A percentile compares a stretch with the other conserved stretches of the same genome.
phyloP scores from a whole-genome alignment of 2,329 filamentous ascomycete genomes.

The Sordariomycetes sp. region DNA sequence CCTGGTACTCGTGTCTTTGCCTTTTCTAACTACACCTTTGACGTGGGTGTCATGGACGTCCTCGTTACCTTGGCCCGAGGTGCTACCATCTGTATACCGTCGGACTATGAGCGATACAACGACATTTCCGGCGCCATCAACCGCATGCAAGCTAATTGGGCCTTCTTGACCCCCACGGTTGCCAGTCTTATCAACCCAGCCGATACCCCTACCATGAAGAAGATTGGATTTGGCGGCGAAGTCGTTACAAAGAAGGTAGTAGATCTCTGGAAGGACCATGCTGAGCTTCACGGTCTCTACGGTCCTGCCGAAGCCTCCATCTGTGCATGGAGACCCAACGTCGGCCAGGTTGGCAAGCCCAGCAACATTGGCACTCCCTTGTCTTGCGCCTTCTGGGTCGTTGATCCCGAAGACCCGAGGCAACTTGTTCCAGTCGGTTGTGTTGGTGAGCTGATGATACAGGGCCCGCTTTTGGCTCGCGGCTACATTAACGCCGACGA shows the following conservation, averaged over 20 bases:
- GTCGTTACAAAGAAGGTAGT: conserved; percentile 8
- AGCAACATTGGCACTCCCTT: neutral
- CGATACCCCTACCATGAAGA: conserved; percentile 9
- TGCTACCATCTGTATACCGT: conserved; percentile 9
- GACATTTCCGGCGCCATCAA: conserved; percentile 5
- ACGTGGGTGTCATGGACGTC: conserved; percentile 6
- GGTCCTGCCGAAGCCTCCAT: neutral
- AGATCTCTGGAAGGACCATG: neutral
- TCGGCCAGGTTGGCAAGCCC: neutral
- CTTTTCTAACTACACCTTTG: conserved; percentile 24
- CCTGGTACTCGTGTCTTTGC: conserved; percentile 29
- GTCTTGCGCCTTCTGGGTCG: conserved; percentile 15
- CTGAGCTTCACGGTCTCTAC: conserved; percentile 3
- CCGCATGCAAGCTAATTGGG: neutral
- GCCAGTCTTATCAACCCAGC: conserved; percentile 11
- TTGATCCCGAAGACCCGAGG: conserved; percentile 16
- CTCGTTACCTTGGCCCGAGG: conserved; percentile 5
- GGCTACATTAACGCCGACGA: conserved; percentile 12
- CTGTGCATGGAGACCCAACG: neutral
- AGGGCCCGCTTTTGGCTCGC: conserved; percentile 13
- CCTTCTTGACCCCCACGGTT: conserved; percentile 8
- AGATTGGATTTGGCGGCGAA: conserved; percentile 12
- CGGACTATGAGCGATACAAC: conserved; percentile 6
- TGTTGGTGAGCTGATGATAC: conserved; percentile 16
- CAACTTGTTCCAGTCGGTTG: conserved; percentile 14